phyloP scores from a whole-genome alignment of 495 filamentous ascomycete species.

The Penicillium antarcticum region DNA sequence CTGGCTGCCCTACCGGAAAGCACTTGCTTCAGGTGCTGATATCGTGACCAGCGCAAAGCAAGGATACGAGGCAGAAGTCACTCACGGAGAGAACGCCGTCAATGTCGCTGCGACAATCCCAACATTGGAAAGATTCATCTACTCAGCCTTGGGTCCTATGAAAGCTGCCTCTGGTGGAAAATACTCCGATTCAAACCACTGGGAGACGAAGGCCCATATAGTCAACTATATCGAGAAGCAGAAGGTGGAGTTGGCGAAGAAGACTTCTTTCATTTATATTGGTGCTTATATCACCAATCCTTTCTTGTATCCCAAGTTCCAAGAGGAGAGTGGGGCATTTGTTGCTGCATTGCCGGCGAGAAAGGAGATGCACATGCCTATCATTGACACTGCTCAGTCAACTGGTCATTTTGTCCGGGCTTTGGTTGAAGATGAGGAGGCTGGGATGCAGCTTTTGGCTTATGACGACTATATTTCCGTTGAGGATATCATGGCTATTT shows the following conservation, averaged over 20 bases:
- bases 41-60: constrained; percentile 30
- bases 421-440: constrained; percentile 34
- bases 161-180: constrained; percentile 33
- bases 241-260: constrained; percentile 20
- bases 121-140: constrained; percentile 47
- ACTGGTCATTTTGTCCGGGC: constrained; percentile 41
- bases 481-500: constrained; percentile 25
- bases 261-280: constrained; percentile 30
- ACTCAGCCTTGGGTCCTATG: constrained; percentile 34
- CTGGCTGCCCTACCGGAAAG: constrained; percentile 28
- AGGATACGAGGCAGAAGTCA: constrained; percentile 46
- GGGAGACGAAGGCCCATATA: constrained; percentile 36
- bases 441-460: constrained; percentile 38
- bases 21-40: constrained; percentile 7
- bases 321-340: constrained; percentile 22
- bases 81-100: constrained; percentile 46
- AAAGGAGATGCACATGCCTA: constrained; percentile 26
- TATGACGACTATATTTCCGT: constrained; percentile 38
- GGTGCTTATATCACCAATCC: constrained; percentile 31
- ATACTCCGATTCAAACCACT: constrained; percentile 33
- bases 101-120: constrained; percentile 43
- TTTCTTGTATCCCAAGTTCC: constrained; percentile 28
- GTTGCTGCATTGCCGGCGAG: constrained; percentile 23
- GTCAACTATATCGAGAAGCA: constrained; percentile 34
- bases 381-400: constrained; percentile 35